phyloP scores from a whole-genome alignment of 208 protist genomes.

The Crithidia sp. region DNA sequence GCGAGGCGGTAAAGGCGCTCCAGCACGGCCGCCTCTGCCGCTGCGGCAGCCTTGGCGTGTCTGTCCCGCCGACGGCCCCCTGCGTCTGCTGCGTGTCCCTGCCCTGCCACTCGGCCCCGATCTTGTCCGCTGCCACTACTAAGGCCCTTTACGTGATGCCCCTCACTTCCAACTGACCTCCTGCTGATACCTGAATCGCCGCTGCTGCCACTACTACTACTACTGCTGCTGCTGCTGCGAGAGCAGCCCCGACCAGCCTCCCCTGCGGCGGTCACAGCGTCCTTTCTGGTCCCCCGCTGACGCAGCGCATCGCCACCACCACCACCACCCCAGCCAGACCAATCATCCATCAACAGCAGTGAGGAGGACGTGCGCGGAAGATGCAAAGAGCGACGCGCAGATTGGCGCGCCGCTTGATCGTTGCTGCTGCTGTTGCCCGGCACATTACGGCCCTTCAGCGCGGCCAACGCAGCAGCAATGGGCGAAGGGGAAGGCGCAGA shows the following conservation, averaged over 20 bases:
- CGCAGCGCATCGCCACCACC: neutral
- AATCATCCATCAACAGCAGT: conserved; percentile 2
- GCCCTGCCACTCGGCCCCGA: neutral
- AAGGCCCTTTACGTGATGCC: neutral
- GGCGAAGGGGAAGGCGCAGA: too few relatives aligned
- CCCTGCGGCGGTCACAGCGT: neutral
- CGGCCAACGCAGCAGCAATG: too few relatives aligned
- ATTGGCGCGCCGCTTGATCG: neutral
- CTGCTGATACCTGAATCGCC: neutral
- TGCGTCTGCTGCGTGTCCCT: neutral
- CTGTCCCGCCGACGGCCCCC: neutral
- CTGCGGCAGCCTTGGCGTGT: neutral
- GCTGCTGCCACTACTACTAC: neutral
- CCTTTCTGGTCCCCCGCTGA: neutral
- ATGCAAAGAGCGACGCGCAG: neutral
- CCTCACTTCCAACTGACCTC: neutral
- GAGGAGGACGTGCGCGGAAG: neutral
- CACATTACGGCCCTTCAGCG: too few relatives aligned
- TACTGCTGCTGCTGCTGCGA: conserved; percentile 9
- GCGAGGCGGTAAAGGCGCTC: conserved; percentile 25
- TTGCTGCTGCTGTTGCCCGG: neutral
- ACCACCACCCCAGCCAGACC: conserved; percentile 1
- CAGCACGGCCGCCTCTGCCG: conserved; percentile 27
- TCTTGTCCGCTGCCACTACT: neutral
- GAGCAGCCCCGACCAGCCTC: neutral